Evolutionary conservation across 1,139 yeast species (phyloP), one percentile per base, ranked within the genome.

Genomic region (Pichia inconspicua): DNA sequence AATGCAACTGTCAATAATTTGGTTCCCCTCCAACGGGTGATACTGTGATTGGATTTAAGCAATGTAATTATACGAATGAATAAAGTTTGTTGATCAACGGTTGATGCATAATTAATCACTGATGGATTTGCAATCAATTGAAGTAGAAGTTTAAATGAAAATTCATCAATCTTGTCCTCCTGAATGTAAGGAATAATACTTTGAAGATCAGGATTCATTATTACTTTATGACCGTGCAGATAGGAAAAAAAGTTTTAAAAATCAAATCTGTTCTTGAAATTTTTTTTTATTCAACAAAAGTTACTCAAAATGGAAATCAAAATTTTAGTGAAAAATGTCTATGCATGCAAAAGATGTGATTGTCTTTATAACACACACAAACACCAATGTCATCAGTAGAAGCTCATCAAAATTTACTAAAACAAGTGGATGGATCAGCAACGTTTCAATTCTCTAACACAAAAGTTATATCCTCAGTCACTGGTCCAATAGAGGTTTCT

Each of bases 401-500:
- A 25, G 48, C 55, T 11, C 40, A 53, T 32, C 53, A 44, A 14
- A 59, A 55, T 15, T 31, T 55, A 2, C 64, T 85, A 47, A 66
- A 69, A 45, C 75, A 80, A 53, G 90, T 82, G 1, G 96, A 87
- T 63, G 97, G 97, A 1, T 86, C 95, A 2, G 82, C 94, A 0
- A 77, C 76, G 44, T 70, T 84, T 54, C 62, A 67, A 25, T 63
- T 69, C 25, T 76, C 73, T 8, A 65, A 63, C 25, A 79, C 87
- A 1, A 77, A 78, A 54, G 80, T 85, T 8, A 66, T 88, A 4
- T 80, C 84, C 40, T 80, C 96, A 0, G 90, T 90, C 1, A 77
- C 90, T 1, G 98, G 98, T 0, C 98, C 98, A 0, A 75, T 90
- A 43, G 97, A 90, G 60, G 86, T 90, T 11, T 38, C 53, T 2